Conservation (phyloP, 2,329 filamentous ascomycete species). For the Huntiella bhutanensis region DNA sequence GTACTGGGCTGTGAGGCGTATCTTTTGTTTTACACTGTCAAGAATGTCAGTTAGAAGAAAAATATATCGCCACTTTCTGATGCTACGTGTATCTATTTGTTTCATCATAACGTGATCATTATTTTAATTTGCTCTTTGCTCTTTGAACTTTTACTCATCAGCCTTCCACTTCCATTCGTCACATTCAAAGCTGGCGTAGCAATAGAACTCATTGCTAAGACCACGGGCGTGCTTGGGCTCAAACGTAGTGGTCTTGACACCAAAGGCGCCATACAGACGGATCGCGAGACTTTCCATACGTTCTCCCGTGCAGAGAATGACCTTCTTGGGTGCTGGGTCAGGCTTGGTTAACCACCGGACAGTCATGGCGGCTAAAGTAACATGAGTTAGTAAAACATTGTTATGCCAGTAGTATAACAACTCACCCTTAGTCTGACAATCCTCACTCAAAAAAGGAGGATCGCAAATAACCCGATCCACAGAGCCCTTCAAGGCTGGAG, state of each 20-base stretch:
- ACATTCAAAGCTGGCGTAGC: constrained; percentile 61
- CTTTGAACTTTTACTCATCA: constrained; percentile 1
- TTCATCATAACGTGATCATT: background rate
- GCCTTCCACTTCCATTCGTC: constrained; percentile 28
- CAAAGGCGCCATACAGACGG: constrained; percentile 47
- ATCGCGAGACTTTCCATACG: constrained; percentile 46
- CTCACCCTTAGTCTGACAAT: constrained; percentile 61
- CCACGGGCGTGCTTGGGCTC: constrained; percentile 51
- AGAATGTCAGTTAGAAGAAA: constrained; percentile 24
- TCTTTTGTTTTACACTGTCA: constrained; percentile 68
- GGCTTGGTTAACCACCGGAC: constrained; percentile 50
- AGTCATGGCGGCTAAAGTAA: constrained; percentile 45
- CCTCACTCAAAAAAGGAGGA: constrained; percentile 60
- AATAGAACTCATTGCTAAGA: constrained; percentile 64
- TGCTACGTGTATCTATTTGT: background rate
- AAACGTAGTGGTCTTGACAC: constrained; percentile 46
- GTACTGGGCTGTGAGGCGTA: constrained; percentile 78
- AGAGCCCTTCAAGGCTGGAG: constrained; percentile 40
- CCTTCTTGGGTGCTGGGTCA: constrained; percentile 15
- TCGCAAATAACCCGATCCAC: constrained; percentile 57
- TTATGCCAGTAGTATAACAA: background rate
- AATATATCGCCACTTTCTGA: background rate
- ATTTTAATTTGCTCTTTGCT: constrained; percentile 7
- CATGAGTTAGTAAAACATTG: background rate
- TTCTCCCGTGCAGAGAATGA: constrained; percentile 62